Conservation (phyloP, 2,329 filamentous ascomycete species). For the Cytospora leucostoma region DNA sequence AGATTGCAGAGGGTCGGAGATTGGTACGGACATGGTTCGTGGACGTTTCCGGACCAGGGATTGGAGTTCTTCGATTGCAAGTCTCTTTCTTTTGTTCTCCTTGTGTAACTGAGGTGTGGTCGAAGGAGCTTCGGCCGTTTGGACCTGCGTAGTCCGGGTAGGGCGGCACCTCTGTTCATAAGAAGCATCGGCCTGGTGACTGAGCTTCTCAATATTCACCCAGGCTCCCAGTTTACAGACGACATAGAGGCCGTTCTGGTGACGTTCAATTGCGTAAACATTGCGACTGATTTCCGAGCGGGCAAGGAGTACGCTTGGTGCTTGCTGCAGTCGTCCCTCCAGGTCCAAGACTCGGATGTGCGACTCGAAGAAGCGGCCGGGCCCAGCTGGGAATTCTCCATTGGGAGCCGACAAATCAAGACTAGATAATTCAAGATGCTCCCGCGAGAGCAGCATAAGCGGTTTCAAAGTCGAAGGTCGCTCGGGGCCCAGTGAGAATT, state of each 20-base stretch:
- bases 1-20: conserved; percentile 33
- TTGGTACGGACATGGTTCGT: conserved; percentile 47
- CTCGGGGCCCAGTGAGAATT: conserved; percentile 19
- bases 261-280: conserved; percentile 66
- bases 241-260: conserved; percentile 62
- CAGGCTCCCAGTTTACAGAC: conserved; percentile 69
- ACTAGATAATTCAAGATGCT: conserved; percentile 60
- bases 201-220: conserved; percentile 61
- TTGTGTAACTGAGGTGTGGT: conserved; percentile 50
- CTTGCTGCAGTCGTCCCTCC: conserved; percentile 61
- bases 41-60: conserved; percentile 58
- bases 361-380: conserved; percentile 59
- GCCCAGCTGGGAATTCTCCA: conserved; percentile 50
- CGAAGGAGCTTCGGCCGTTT: conserved; percentile 32
- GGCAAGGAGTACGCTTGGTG: conserved; percentile 61
- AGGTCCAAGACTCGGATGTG: conserved; percentile 65
- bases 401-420: conserved; percentile 58
- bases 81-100: conserved; percentile 55
- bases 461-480: conserved; percentile 60
- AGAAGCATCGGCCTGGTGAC: conserved; percentile 50
- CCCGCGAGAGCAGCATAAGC: conserved; percentile 63
- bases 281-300: conserved; percentile 56
- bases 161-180: conserved; percentile 38
- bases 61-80: conserved; percentile 65
- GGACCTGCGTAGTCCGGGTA: conserved; percentile 24